Evolutionary conservation across 164 flowering plant genomes (phyloP).

Genomic region (Tinospora cordifolia): DNA sequence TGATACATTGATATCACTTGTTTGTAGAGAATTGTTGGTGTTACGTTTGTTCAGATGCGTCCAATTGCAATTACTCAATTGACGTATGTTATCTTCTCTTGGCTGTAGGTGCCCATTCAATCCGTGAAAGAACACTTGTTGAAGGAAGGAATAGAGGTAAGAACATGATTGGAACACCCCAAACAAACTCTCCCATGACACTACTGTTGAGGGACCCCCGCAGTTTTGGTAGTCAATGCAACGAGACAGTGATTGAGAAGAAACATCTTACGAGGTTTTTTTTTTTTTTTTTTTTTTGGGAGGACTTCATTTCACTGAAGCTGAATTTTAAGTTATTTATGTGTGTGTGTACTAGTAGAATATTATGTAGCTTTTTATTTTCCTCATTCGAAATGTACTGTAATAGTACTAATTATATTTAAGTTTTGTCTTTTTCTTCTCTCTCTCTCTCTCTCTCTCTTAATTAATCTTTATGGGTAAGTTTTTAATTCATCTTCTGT

Average conservation of each 20-base stretch:
- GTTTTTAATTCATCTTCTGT: no score
- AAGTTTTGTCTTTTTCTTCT: no score
- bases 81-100: conserved; percentile 1
- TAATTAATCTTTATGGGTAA: no score
- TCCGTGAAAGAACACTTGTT: conserved; percentile 76
- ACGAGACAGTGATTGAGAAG: neutral
- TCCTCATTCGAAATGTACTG: neutral
- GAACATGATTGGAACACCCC: conserved; percentile 18
- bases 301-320: neutral
- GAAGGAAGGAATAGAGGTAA: conserved; percentile 70
- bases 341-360: neutral
- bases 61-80: neutral
- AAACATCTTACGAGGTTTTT: no score
- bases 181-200: neutral
- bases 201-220: neutral
- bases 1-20: no score
- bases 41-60: neutral
- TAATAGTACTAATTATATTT: no score
- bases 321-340: neutral
- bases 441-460: no score
- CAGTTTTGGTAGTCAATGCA: neutral
- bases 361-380: neutral
- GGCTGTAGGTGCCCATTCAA: conserved; percentile 67
- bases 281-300: no score
- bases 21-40: no score